Evolutionary conservation across 2,329 filamentous ascomycete genomes (phyloP), one percentile per base, ranked within the genome.

Genomic region (Metarhizium humberi): DNA sequence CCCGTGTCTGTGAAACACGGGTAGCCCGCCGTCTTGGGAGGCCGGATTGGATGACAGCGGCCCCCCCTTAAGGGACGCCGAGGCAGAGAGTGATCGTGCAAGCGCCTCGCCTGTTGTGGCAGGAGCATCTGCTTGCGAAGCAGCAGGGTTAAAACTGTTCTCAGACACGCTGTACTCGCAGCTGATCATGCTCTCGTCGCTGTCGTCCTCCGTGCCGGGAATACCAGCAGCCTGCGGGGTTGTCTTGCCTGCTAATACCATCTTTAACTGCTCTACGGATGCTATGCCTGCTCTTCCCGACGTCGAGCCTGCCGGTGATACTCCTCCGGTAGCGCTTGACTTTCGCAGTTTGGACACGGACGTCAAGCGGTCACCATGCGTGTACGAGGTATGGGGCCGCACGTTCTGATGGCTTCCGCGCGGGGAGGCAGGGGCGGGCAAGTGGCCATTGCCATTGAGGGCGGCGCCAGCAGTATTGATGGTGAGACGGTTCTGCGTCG

Each of bases 91-190:
- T 36, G 72, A 63, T 55, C 69, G 61, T 59, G 66, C 63, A 13
- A 63, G 62, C 3, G 57, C 56, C 42, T 68, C 68, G 36, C 63
- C 65, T 16, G 64, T 64, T 29, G 67, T 68, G 7, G 43, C 10
- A 2, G 53, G 40, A 25, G 59, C 56, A 46, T 68, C 60, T 11
- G 54, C 20, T 48, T 45, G 51, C 3, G 63, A 63, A 58, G 56
- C 59, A 56, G 62, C 66, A 55, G 62, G 76, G 63, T 81, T 82
- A 66, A 81, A 85, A 43, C 82, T 86, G 20, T 82, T 71, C 63
- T 89, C 86, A 6, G 84, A 87, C n/a, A 81, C 76, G 48, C 80
- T 80, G 60, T 81, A 78, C 55, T 88, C 85, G 59, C 85, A 87
- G 71, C 84, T 88, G 59, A 86, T 79, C 75, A 90, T 80, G 67